Evolutionary conservation across 805 yeast species (phyloP), one percentile per base, ranked within the genome.

Genomic region (Saccharomycopsis oosterbeekiorum): DNA sequence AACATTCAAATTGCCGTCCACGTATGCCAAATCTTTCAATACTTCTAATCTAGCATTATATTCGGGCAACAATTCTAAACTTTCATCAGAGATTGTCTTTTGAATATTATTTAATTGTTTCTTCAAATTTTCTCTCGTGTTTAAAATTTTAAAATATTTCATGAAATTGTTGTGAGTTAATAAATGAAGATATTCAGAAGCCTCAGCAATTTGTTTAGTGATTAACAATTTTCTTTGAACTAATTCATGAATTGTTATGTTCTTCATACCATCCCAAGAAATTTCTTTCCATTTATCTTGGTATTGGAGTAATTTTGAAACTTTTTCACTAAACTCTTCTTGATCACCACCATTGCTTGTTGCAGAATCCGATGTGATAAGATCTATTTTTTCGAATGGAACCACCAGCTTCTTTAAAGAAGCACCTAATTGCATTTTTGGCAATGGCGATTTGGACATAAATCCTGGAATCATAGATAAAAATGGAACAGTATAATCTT

Each of bases 31-130:
- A n/a, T 81, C 82, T 67, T 84, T 80, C 61, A 94, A 76, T 2
- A 94, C 97, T 47, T 79, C 80, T 47, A 94, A 75, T 67, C 99
- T 82, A 71, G 89, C 96, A 69, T 90, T 96, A 70, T 94, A 94
- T 70, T 94, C 97, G 0, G 99, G 98, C 42, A 94, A 77, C 55
- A 94, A 76, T 66, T 89, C 97, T 68, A 94, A 75, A 68, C 92
- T 94, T 67, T 92, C 96, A 62, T 89, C 96, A 0, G 96, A 86
- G 65, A 91, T 80, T 56, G 86, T 74, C 56, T 80, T 77, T 67
- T 83, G 83, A 67, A 89, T 71, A 0, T 78, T 71, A 11, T 75
- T 79, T 24, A 92, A 84, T 62, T 84, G 77, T 14, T 71, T 68
- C 60, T 78, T 76, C 24, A 88, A 69, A 36, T 69, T 62, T 60